Evolutionary conservation across 306 rosid genomes (phyloP), one percentile per base, ranked within the genome.

Genomic region (Dicorynia guianensis): DNA sequence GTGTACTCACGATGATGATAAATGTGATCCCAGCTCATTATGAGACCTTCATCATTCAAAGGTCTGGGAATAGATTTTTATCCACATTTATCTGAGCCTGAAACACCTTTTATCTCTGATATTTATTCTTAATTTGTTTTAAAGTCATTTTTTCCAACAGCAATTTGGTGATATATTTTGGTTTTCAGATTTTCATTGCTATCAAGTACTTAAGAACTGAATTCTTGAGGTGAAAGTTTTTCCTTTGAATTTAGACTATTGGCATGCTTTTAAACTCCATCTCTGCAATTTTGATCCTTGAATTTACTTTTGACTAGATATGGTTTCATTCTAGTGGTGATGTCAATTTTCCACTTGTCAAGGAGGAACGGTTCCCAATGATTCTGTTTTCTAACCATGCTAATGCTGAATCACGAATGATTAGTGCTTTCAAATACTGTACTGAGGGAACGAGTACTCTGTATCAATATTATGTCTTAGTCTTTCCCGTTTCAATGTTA

Each of bases 371-470:
- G 68, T 84, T 80, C 83, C 80, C 85, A 5, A 14, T 84, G 88
- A 80, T 80, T 77, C 18, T 63, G 46, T 4, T 14, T n/a, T 59
- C 77, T 35, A 58, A 83, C 98, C 93, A 84, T 93, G 96, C 93
- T 90, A 90, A 93, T 89, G 68, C 89, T 89, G 96, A 25, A 89
- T 79, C 62, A 67, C 35, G 60, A 20, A 59, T 87, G 95, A 86
- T 82, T 84, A 63, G 42, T 40, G 0, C 38, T 65, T 63, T 50
- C 18, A 5, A 4, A 38, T 53, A 33, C 15, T 72, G 17, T 25
- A 62, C 92, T 88, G 94, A 88, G 98, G 94, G 93, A 85, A 81
- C 82, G 53, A 7, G 35, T 63, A 36, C 55, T 3, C 2, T 33
- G 46, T 40, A 25, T 25, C 46, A 40, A 40, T 40, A 40, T 40